Conservation (phyloP, 768 basidiomycete genomes). For the Lactifluus subvellereus region DNA sequence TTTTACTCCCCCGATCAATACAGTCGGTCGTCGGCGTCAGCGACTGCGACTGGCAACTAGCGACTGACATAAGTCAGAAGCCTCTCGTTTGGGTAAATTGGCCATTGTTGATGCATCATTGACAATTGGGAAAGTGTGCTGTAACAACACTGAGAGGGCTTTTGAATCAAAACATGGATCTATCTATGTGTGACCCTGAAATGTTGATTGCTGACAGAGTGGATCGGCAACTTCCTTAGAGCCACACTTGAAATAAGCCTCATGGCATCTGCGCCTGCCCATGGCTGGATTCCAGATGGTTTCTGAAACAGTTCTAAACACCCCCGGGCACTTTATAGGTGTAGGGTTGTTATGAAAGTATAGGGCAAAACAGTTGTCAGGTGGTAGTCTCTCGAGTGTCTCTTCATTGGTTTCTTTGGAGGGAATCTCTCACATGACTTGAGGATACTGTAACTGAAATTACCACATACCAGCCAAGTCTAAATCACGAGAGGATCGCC, state of each 20-base stretch:
- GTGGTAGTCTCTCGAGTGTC: neutral
- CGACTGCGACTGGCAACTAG: neutral
- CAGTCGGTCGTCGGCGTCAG: neutral
- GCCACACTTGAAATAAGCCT: conserved; percentile 1
- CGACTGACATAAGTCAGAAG: conserved; percentile 11
- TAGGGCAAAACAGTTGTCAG: neutral
- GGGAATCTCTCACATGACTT: neutral
- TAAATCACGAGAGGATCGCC: conserved; percentile 15
- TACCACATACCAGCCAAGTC: neutral
- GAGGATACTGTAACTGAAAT: neutral
- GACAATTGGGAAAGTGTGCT: neutral
- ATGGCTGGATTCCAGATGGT: neutral
- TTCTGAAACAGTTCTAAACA: conserved; percentile 1
- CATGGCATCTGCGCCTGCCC: conserved; percentile 7
- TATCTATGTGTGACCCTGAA: neutral
- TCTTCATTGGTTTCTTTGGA: neutral
- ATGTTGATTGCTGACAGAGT: conserved; percentile 5
- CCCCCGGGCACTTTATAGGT: neutral
- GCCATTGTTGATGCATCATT: neutral
- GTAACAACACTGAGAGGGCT: neutral
- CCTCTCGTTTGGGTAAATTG: neutral
- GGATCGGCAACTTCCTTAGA: neutral
- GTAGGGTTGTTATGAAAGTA: neutral
- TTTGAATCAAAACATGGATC: neutral
- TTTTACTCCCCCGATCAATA: conserved; percentile 2